Conservation (phyloP, 108 stramenopile species). For the Cyclotella kingstonii region DNA sequence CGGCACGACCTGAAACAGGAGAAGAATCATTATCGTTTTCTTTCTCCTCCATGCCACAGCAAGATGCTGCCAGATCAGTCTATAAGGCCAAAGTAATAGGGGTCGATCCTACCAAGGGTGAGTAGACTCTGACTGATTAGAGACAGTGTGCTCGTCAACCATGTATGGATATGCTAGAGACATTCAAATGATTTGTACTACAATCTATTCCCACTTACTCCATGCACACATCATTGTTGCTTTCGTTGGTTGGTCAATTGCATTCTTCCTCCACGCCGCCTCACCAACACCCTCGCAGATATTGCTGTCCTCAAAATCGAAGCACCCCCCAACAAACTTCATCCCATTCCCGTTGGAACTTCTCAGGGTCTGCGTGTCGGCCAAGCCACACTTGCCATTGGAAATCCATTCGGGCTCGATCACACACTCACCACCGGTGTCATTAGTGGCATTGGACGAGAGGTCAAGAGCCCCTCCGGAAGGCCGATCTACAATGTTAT, state of each 20-base stretch:
- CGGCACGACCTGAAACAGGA: slow-evolving; percentile 17
- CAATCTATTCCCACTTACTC: too few species aligned
- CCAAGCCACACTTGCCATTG: slow-evolving; percentile 79
- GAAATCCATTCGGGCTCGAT: slow-evolving; percentile 95
- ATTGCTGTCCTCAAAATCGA: slow-evolving; percentile 87
- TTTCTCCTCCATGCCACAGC: too few species aligned
- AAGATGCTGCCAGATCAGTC: slow-evolving; percentile 44
- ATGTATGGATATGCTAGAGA: too few species aligned
- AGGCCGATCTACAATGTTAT: slow-evolving; percentile 95
- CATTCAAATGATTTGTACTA: too few species aligned
- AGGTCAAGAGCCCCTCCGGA: slow-evolving; percentile 82
- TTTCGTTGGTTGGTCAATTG: too few species aligned
- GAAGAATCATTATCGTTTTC: too few species aligned
- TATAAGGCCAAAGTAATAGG: slow-evolving; percentile 83
- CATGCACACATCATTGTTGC: too few species aligned
- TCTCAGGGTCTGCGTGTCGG: slow-evolving; percentile 66
- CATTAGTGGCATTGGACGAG: slow-evolving; percentile 75
- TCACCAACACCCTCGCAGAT: slow-evolving; percentile 35
- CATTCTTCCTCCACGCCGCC: too few species aligned
- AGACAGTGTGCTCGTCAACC: too few species aligned
- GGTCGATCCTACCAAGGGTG: slow-evolving; percentile 83
- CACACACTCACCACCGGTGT: slow-evolving; percentile 83
- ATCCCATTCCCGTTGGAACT: slow-evolving; percentile 64
- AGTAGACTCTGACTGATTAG: too few species aligned
- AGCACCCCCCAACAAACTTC: slow-evolving; percentile 49